Conservation (phyloP, 805 yeast species). For the Ogataea pini region DNA sequence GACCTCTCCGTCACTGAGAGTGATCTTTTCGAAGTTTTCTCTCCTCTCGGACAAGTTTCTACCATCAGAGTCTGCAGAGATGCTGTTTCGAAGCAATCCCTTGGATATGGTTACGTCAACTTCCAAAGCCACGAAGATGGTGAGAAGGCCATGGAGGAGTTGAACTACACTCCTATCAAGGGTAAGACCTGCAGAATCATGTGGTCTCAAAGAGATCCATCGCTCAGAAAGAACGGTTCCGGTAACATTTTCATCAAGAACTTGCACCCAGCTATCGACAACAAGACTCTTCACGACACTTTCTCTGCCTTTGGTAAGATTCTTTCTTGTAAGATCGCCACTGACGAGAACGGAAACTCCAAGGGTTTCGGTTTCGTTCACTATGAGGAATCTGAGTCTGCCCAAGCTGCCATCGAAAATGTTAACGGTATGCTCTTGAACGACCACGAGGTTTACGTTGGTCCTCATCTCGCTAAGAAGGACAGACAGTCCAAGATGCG, state of each 20-base stretch:
- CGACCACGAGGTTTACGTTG: slow-evolving; percentile 94
- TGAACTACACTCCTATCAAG: slow-evolving; percentile 91
- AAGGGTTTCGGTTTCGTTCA: slow-evolving; percentile 98
- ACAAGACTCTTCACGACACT: slow-evolving; percentile 98
- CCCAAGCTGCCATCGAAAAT: slow-evolving; percentile 91
- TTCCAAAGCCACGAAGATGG: slow-evolving; percentile 88
- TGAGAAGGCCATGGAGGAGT: slow-evolving; percentile 89
- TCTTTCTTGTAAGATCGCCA: slow-evolving; percentile 95
- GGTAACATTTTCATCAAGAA: slow-evolving; percentile 98
- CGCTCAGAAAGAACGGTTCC: slow-evolving; percentile 89
- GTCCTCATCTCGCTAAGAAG: slow-evolving; percentile 86
- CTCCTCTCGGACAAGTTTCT: slow-evolving; percentile 91
- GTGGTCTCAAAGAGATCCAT: slow-evolving; percentile 99
- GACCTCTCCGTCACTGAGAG: slow-evolving; percentile 94
- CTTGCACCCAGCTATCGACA: slow-evolving; percentile 96
- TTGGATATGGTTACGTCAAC: slow-evolving; percentile 98
- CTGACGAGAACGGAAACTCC: slow-evolving; percentile 87
- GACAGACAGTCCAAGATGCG: slow-evolving; percentile 94
- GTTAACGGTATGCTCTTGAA: slow-evolving; percentile 98
- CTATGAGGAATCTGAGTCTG: slow-evolving; percentile 90
- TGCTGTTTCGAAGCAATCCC: slow-evolving; percentile 92
- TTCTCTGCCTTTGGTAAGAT: slow-evolving; percentile 96
- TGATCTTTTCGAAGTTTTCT: slow-evolving; percentile 88
- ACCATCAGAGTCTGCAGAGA: slow-evolving; percentile 99
- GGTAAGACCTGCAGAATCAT: slow-evolving; percentile 98